A percentile compares a stretch with the other conserved stretches of the same genome.
Conservation (phyloP, 805 yeast genomes). For the Barnettozyma wickerhamii region DNA sequence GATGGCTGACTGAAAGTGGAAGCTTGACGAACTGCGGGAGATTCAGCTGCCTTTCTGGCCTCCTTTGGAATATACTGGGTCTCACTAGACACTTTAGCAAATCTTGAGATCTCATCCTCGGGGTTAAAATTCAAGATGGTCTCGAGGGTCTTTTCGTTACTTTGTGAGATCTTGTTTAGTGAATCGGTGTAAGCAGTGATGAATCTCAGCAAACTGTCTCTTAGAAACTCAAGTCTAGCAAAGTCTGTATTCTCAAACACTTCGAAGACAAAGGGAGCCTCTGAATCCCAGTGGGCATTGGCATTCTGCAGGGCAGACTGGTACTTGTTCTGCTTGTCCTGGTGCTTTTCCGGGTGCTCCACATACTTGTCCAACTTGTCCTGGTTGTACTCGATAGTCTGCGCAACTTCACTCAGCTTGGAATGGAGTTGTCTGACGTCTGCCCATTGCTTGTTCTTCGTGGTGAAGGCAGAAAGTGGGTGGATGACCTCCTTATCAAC, state of each 20-base stretch:
- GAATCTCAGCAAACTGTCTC: constrained; percentile 62
- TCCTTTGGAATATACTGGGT: constrained; percentile 22
- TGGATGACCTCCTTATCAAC: constrained; percentile 52
- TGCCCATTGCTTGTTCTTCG: constrained; percentile 50
- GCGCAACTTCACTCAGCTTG: constrained; percentile 40
- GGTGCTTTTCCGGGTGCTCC: constrained; percentile 18
- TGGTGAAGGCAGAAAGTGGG: constrained; percentile 49
- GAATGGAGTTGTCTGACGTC: constrained; percentile 47
- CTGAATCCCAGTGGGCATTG: constrained; percentile 65
- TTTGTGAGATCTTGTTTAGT: constrained; percentile 37
- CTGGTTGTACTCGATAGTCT: constrained; percentile 36
- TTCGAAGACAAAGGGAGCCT: constrained; percentile 74
- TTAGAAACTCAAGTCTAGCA: constrained; percentile 54
- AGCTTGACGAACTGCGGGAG: constrained; percentile 13
- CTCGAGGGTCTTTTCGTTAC: constrained; percentile 62
- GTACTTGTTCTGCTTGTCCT: constrained; percentile 27
- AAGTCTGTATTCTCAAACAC: constrained; percentile 71
- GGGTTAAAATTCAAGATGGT: constrained; percentile 63
- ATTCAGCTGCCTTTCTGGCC: constrained; percentile 27
- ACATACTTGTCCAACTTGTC: constrained; percentile 35
- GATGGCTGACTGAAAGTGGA: constrained; percentile 5
- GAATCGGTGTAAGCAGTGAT: constrained; percentile 57
- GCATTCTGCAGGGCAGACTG: constrained; percentile 38
- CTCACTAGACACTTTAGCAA: constrained; percentile 39
- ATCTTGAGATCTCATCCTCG: constrained; percentile 52